Conservation (phyloP, 2,329 filamentous ascomycete genomes). For the Penicillium sp. region DNA sequence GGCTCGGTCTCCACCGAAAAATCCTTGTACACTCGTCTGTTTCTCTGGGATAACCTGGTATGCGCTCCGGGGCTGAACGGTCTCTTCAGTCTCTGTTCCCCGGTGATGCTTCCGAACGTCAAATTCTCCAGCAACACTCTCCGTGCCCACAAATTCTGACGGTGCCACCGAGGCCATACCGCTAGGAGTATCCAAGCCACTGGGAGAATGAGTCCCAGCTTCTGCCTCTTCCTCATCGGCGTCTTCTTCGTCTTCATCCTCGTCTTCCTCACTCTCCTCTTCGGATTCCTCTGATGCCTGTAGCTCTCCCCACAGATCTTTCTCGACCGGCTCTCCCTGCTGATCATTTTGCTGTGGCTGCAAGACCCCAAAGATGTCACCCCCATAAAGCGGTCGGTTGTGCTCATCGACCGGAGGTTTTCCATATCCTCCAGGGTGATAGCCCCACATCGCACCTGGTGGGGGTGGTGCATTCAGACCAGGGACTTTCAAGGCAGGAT, state of each 20-base stretch:
- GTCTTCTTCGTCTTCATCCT: constrained; percentile 65
- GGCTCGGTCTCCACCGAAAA: constrained; percentile 92
- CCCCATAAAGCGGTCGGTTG: constrained; percentile 86
- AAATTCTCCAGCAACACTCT: constrained; percentile 81
- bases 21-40: constrained; percentile 80
- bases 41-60: constrained; percentile 90
- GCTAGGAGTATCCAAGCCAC: constrained; percentile 76
- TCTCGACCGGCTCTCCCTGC: constrained; percentile 78
- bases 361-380: constrained; percentile 86
- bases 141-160: constrained; percentile 73
- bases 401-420: constrained; percentile 94
- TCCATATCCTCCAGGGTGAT: constrained; percentile 91
- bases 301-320: constrained; percentile 87
- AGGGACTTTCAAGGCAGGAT: constrained; percentile 91
- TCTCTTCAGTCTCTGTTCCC: constrained; percentile 86
- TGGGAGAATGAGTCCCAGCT: constrained; percentile 71
- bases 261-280: constrained; percentile 68
- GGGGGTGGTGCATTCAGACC: constrained; percentile 93
- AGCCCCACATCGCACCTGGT: constrained; percentile 87
- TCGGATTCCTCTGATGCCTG: constrained; percentile 77
- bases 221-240: constrained; percentile 47
- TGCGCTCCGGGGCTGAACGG: constrained; percentile 70
- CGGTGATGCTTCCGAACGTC: constrained; percentile 84
- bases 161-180: constrained; percentile 79
- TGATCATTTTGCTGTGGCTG: constrained; percentile 62